phyloP scores from a whole-genome alignment of 2,329 filamentous ascomycete species.

The Phyllosticta capitalensis region DNA sequence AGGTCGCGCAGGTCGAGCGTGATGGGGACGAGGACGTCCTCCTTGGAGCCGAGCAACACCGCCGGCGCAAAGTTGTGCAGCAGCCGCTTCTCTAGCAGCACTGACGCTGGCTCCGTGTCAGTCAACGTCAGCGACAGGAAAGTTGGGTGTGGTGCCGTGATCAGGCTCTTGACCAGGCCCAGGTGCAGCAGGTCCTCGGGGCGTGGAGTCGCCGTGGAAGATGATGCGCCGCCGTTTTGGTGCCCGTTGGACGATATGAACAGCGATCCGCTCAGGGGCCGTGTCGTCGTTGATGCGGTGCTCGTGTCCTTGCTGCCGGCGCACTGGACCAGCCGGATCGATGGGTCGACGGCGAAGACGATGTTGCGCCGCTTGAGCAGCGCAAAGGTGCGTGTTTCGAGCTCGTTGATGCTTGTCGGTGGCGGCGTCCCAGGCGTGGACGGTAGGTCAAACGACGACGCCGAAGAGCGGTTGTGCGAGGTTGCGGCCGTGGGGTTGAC shows the following conservation, averaged over 20 bases:
- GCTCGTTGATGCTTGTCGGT: constrained; percentile 65
- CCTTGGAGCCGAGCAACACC: constrained; percentile 65
- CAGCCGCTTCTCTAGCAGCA: constrained; percentile 61
- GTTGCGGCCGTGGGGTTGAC: constrained; percentile 37
- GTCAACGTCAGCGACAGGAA: constrained; percentile 69
- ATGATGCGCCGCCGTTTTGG: constrained; percentile 11
- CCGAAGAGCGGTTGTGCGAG: constrained; percentile 39
- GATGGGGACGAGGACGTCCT: constrained; percentile 69
- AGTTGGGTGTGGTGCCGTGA: constrained; percentile 43
- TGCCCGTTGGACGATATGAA: constrained; percentile 12
- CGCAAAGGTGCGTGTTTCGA: constrained; percentile 74
- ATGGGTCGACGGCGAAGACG: constrained; percentile 57
- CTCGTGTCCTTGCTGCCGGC: constrained; percentile 50
- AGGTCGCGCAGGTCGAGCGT: constrained; percentile 75
- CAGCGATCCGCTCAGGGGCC: constrained; percentile 9
- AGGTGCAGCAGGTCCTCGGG: constrained; percentile 37
- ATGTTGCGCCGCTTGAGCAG: constrained; percentile 73
- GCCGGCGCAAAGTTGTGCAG: constrained; percentile 47
- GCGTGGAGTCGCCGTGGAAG: constrained; percentile 18
- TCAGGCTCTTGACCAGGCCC: constrained; percentile 39
- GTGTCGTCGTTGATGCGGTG: constrained; percentile 15
- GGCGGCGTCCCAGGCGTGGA: constrained; percentile 58
- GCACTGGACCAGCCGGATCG: constrained; percentile 69
- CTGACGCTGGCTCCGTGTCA: constrained; percentile 61
- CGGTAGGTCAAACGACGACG: constrained; percentile 34